phyloP scores from a whole-genome alignment of 1,139 yeast species.

The Lodderomyces beijingensis region DNA sequence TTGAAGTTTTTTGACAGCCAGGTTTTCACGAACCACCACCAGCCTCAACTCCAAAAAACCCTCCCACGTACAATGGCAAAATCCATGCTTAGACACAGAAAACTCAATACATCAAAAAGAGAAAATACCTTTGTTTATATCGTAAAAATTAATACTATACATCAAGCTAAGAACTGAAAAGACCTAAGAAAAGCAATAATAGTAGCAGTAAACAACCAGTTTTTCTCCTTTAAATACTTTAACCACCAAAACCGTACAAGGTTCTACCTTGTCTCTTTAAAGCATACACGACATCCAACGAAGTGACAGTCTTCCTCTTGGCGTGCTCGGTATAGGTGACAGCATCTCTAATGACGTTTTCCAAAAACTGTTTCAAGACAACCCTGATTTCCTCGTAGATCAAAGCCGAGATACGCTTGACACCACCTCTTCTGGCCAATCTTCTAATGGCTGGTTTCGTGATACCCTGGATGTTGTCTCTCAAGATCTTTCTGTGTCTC shows the following conservation, averaged over 20 bases:
- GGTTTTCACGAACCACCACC: too few species aligned
- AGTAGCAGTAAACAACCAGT: too few species aligned
- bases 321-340: constrained; percentile 99
- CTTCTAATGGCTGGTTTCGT: constrained; percentile 99
- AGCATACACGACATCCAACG: constrained; percentile 97
- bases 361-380: constrained; percentile 92
- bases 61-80: not conserved
- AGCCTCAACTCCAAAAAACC: too few species aligned
- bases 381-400: constrained; percentile 99
- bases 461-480: constrained; percentile 99
- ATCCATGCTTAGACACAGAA: too few species aligned
- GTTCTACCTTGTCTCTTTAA: constrained; percentile 99
- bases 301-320: constrained; percentile 99
- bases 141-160: not conserved
- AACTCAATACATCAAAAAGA: too few species aligned
- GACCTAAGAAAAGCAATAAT: too few species aligned
- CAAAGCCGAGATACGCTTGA: constrained; percentile 98
- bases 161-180: not conserved
- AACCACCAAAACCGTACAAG: constrained; percentile 99
- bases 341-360: constrained; percentile 97
- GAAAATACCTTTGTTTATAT: not conserved
- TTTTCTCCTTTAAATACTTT: constrained; percentile 19
- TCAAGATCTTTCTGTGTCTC: constrained; percentile 99
- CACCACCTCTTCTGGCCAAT: constrained; percentile 99
- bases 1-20: too few species aligned